These are phyloP conservation scores for Neolentinus lepideus DNA, from an alignment of 1,284 basidiomycete genomes.

Conservation along the genomic window DNA sequence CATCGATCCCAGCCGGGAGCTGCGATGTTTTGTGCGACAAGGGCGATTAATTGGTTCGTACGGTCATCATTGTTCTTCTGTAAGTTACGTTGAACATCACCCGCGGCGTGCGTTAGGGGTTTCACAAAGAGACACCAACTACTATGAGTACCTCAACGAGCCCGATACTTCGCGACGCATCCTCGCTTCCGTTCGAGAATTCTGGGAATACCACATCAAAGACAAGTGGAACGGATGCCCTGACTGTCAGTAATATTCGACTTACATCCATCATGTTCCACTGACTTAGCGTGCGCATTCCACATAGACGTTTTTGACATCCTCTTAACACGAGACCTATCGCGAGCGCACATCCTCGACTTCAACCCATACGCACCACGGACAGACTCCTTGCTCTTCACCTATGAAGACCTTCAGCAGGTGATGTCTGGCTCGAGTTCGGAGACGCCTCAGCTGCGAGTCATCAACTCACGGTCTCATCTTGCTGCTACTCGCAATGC, in stretches of 20 bases:
- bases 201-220: conserved; percentile 67
- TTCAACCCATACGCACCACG: conserved; percentile 84
- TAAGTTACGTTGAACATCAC: background rate
- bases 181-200: conserved; percentile 40
- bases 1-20: conserved; percentile 76
- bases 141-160: conserved; percentile 84
- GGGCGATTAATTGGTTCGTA: conserved; percentile 62
- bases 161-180: conserved; percentile 48
- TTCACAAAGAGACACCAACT: conserved; percentile 86
- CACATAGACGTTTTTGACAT: conserved; percentile 78
- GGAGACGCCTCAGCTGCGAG: conserved; percentile 45
- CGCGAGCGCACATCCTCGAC: conserved; percentile 77
- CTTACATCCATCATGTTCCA: background rate
- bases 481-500: conserved; percentile 58
- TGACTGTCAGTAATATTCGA: conserved; percentile 53
- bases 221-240: conserved; percentile 48
- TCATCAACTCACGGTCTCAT: conserved; percentile 70
- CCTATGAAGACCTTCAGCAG: conserved; percentile 68
- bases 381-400: conserved; percentile 85
- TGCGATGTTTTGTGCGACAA: conserved; percentile 82
- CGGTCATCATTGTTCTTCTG: background rate
- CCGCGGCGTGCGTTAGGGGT: conserved; percentile 47
- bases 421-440: conserved; percentile 20
- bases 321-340: conserved; percentile 76
- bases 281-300: background rate